Percentiles rank a stretch among this genome's conserved stretches.
Conservation (phyloP, 73 alveolate genomes). For the Paramecium caudatum region DNA sequence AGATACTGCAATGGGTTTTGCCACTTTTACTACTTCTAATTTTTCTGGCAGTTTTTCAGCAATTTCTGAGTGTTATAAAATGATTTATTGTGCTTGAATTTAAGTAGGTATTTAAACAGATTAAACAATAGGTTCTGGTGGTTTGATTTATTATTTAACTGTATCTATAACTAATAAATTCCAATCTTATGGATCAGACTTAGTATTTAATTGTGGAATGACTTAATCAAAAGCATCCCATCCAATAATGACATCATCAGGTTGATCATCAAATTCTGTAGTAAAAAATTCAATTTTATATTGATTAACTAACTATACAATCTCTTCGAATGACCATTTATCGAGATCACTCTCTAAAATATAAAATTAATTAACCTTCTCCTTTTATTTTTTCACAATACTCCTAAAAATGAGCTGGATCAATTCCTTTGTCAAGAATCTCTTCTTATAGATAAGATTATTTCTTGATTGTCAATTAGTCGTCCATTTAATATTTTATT, state of each 20-base stretch:
- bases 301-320: slow-evolving; percentile 32
- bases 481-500: neutral
- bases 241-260: neutral
- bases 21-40: neutral
- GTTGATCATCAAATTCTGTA: neutral
- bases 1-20: neutral
- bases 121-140: no score
- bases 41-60: neutral
- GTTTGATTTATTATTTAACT: no score
- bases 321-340: slow-evolving; percentile 54
- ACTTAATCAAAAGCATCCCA: slow-evolving; percentile 57
- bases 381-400: slow-evolving; percentile 63
- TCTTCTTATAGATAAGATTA: slow-evolving; percentile 19
- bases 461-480: neutral
- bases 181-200: neutral
- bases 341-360: slow-evolving; percentile 51
- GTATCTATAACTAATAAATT: neutral
- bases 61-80: neutral
- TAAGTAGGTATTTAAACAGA: no score
- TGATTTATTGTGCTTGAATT: no score
- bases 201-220: neutral
- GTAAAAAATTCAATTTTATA: slow-evolving; percentile 36
- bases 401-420: slow-evolving; percentile 42
- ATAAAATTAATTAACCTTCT: neutral
- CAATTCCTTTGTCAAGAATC: slow-evolving; percentile 54